phyloP scores from a whole-genome alignment of 768 basidiomycete genomes.

The Pilatotrama ljubarskyi region DNA sequence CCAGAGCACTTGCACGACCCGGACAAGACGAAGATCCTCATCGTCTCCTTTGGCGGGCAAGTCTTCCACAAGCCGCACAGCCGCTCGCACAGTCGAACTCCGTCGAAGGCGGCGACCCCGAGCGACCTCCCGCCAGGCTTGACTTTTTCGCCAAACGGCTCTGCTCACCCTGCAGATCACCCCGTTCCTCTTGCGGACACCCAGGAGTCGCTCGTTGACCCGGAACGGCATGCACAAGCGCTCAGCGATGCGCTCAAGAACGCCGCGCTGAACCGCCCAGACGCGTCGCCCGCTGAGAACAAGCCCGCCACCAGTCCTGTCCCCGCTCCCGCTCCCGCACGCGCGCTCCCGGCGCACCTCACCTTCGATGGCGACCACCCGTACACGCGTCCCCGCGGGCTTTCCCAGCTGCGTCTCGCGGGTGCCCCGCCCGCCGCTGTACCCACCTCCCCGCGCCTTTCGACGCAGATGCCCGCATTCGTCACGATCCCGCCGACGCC shows the following conservation, averaged over 20 bases:
- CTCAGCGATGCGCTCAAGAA: conserved; percentile 22
- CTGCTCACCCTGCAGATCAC: not conserved
- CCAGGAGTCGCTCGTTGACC: conserved; percentile 3
- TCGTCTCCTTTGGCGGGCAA: conserved; percentile 84
- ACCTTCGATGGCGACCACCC: not conserved
- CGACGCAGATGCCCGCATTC: conserved; percentile 26
- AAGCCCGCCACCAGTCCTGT: too few relatives aligned
- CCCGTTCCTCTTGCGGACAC: conserved; percentile 2
- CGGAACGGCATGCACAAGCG: conserved; percentile 13
- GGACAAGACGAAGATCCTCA: conserved; percentile 54
- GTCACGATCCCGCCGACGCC: conserved; percentile 41
- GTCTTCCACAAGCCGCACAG: conserved; percentile 60
- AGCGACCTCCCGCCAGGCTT: not conserved
- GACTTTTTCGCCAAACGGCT: not conserved
- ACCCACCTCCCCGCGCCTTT: conserved; percentile 22
- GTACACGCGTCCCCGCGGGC: conserved; percentile 6
- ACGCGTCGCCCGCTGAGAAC: not conserved
- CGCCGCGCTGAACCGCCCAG: not conserved
- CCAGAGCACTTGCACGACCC: conserved; percentile 51
- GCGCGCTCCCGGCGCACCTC: not conserved
- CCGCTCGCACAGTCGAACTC: conserved; percentile 32
- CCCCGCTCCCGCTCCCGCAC: not conserved
- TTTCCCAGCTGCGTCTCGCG: conserved; percentile 23
- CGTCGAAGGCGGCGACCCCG: conserved; percentile 21
- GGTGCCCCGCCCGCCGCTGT: conserved; percentile 29